A percentile compares a stretch with the other conserved stretches of the same genome.
phyloP scores from a whole-genome alignment of 345 rosid species.

The Eucalyptus sp. region DNA sequence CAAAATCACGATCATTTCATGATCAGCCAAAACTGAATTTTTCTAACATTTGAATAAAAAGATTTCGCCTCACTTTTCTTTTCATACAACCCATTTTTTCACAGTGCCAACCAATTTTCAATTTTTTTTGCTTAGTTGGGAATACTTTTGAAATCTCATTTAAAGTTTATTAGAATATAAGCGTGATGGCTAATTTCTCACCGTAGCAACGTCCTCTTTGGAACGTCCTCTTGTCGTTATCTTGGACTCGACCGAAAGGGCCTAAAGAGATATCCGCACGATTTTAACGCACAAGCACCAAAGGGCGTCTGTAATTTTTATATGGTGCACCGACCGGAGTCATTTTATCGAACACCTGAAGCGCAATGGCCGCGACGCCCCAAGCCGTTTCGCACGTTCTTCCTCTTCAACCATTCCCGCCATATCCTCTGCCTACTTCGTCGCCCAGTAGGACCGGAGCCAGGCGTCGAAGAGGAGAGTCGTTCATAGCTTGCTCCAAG shows the following conservation, averaged over 20 bases:
- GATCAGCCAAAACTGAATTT: accelerated
- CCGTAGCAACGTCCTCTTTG: not conserved
- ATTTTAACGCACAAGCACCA: not conserved
- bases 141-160: not conserved
- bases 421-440: not conserved
- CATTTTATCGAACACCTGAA: not conserved
- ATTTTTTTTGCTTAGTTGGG: not conserved
- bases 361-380: not conserved
- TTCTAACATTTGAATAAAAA: not conserved
- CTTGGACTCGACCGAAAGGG: not conserved
- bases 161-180: too few relatives aligned
- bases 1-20: accelerated
- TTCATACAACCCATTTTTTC: accelerated
- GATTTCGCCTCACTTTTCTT: not conserved
- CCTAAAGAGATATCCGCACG: not conserved
- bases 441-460: not conserved
- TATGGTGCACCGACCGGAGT: not conserved
- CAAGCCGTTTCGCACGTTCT: not conserved
- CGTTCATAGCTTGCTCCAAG: conserved; percentile 17
- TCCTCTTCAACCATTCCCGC: not conserved
- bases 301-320: not conserved
- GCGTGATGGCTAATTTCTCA: not conserved
- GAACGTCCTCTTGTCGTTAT: not conserved
- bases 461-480: not conserved
- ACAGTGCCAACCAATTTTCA: accelerated